Percentiles rank a stretch among this genome's conserved stretches.
phyloP scores from a whole-genome alignment of 306 rosid genomes.

The Morella rubra region DNA sequence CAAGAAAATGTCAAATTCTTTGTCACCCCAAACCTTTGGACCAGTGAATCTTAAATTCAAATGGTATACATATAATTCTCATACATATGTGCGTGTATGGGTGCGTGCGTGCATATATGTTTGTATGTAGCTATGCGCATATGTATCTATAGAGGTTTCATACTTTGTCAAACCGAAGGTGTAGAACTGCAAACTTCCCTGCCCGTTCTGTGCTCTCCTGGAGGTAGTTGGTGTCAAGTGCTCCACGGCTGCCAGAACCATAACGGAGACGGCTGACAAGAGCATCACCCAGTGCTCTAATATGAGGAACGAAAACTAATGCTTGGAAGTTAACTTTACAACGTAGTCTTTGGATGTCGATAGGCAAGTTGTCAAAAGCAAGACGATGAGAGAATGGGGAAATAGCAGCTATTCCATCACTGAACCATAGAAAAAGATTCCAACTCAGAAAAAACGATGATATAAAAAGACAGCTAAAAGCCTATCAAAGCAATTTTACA shows the following conservation, averaged over 20 bases:
- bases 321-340: slow-evolving; percentile 95
- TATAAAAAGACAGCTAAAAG: not conserved
- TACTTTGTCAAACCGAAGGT: slow-evolving; percentile 97
- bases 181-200: slow-evolving; percentile 81
- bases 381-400: slow-evolving; percentile 97
- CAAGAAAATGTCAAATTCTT: not conserved
- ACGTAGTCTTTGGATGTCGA: slow-evolving; percentile 86
- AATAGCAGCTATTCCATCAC: slow-evolving; percentile 88
- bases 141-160: too few species aligned
- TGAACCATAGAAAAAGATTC: slow-evolving; percentile 37
- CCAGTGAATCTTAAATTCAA: not conserved
- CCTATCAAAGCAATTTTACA: not conserved
- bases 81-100: not conserved
- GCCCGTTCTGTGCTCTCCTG: slow-evolving; percentile 50
- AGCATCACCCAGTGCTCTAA: slow-evolving; percentile 81
- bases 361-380: slow-evolving; percentile 82
- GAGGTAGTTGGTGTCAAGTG: slow-evolving; percentile 41
- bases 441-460: slow-evolving; percentile 11
- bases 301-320: slow-evolving; percentile 80
- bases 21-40: not conserved
- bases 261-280: slow-evolving; percentile 72
- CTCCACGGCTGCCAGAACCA: slow-evolving; percentile 46
- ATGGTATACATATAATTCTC: not conserved
- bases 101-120: too few species aligned
- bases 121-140: slow-evolving; percentile 5